A percentile compares a stretch with the other conserved stretches of the same genome.
Conservation (phyloP, 2,329 filamentous ascomycete species). For the Penicillium sp. region DNA sequence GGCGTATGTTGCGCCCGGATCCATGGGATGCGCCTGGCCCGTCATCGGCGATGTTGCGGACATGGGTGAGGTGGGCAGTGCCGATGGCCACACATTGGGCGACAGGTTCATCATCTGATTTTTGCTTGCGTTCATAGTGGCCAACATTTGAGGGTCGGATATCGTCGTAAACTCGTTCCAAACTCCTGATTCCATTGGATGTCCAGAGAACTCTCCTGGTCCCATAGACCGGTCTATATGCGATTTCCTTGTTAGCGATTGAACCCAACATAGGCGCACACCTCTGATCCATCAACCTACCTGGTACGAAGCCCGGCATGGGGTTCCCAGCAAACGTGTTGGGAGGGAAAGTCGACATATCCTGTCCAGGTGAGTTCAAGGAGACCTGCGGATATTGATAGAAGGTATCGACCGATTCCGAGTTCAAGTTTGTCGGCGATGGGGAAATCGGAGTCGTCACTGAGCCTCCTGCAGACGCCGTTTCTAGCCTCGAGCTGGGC, state of each 20-base stretch:
- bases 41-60: constrained; percentile 30
- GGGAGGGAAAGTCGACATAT: constrained; percentile 33
- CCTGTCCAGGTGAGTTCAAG: constrained; percentile 28
- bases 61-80: constrained; percentile 27
- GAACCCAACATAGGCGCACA: background rate
- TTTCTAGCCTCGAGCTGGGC: constrained; percentile 43
- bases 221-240: constrained; percentile 28
- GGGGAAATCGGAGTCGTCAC: constrained; percentile 47
- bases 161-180: constrained; percentile 40
- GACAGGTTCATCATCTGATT: constrained; percentile 33
- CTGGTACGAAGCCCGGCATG: constrained; percentile 35
- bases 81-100: constrained; percentile 31
- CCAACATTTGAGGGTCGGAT: constrained; percentile 34
- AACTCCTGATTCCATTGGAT: constrained; percentile 32
- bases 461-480: constrained; percentile 44
- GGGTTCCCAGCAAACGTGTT: constrained; percentile 29
- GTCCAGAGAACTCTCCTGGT: constrained; percentile 28
- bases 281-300: constrained; percentile 23
- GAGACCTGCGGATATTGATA: constrained; percentile 37
- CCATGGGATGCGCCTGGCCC: constrained; percentile 31
- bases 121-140: constrained; percentile 31
- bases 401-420: constrained; percentile 36
- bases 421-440: constrained; percentile 29
- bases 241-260: background rate
- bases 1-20: constrained; percentile 27